Evolutionary conservation across 2,329 filamentous ascomycete genomes (phyloP), one percentile per base, ranked within the genome.

Genomic region (Arthroderma sp.): DNA sequence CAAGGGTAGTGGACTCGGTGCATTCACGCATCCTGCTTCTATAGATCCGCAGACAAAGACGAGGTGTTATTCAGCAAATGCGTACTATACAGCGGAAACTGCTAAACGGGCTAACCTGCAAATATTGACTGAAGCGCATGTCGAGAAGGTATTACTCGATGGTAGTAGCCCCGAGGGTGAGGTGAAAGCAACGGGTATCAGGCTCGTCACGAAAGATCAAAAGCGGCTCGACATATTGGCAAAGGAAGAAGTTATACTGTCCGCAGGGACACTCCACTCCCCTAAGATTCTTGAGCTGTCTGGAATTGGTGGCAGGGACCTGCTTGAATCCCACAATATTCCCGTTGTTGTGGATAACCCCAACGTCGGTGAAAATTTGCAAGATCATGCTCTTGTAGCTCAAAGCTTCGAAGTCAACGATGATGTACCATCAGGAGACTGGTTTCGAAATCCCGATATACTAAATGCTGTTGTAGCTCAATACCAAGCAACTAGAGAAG

Each of bases 231-330:
- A 22, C 15, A 22, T 22, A 22, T 22, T 22, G 15, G 15, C 15
- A 22, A 22, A 22, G 15, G 15, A 52, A 61, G 31, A 54, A 56
- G 85, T 79, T 34, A 78, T 87, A 52, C 73, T 86, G 51, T 78
- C 72, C 58, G 82, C 80, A 22, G 83, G 83, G 53, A 81, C 83
- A 44, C 73, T 86, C 50, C 81, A 86, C 61, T 85, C 82, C 1
- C 82, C 82, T 28, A 77, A 81, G 22, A 61, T 77, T 44, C 67
- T 76, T 57, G 61, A 71, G 39, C 58, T 74, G 15, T 67, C 67
- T n/a, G 55, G 59, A 3, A 53, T 66, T 2, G 72, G 74, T 42
- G 60, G 57, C 29, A 29, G 22, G 29, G 30, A 39, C 9, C 32
- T 29, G 15, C 30, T 47, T 5, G 11, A 39, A 15, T 47, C 11